A percentile compares a stretch with the other conserved stretches of the same genome.
Conservation (phyloP, 441 rosid genomes). For the Melastoma candidum region DNA sequence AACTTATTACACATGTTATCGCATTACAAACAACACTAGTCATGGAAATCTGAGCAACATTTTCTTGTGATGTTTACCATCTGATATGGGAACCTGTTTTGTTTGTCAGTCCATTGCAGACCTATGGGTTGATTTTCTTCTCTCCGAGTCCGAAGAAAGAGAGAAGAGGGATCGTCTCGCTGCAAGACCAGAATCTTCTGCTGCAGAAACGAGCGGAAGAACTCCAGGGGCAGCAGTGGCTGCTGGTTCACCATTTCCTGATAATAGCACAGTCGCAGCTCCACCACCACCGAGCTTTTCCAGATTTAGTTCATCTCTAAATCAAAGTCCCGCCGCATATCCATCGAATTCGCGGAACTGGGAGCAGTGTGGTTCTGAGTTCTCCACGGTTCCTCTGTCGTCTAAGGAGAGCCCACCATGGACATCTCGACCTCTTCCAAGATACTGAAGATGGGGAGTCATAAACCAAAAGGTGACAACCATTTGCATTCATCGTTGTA, state of each 20-base stretch:
- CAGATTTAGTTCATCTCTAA: slow-evolving; percentile 21
- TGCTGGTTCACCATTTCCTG: slow-evolving; percentile 7
- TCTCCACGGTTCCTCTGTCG: slow-evolving; percentile 74
- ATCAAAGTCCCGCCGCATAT: slow-evolving; percentile 13
- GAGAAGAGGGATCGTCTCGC: slow-evolving; percentile 55
- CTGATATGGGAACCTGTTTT: neutral
- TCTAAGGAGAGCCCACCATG: slow-evolving; percentile 42
- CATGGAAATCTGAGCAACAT: too few species aligned
- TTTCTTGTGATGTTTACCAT: too few species aligned
- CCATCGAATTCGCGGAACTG: slow-evolving; percentile 8
- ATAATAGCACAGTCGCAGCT: slow-evolving; percentile 13
- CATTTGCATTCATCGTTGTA: too few species aligned
- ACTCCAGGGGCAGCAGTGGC: slow-evolving; percentile 15
- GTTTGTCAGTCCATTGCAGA: slow-evolving; percentile 78
- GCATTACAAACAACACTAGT: too few species aligned
- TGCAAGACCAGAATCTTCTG: slow-evolving; percentile 22
- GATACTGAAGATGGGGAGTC: slow-evolving; percentile 9
- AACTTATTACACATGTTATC: too few species aligned
- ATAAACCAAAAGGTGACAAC: too few species aligned
- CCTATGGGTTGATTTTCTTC: slow-evolving; percentile 95
- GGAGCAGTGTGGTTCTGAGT: slow-evolving; percentile 64
- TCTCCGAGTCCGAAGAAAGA: slow-evolving; percentile 80
- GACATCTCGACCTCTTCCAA: slow-evolving; percentile 35
- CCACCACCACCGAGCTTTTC: slow-evolving; percentile 14
- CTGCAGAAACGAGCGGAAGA: slow-evolving; percentile 24